Conservation (phyloP, 2,329 filamentous ascomycete species). For the Clonostachys chloroleuca region DNA sequence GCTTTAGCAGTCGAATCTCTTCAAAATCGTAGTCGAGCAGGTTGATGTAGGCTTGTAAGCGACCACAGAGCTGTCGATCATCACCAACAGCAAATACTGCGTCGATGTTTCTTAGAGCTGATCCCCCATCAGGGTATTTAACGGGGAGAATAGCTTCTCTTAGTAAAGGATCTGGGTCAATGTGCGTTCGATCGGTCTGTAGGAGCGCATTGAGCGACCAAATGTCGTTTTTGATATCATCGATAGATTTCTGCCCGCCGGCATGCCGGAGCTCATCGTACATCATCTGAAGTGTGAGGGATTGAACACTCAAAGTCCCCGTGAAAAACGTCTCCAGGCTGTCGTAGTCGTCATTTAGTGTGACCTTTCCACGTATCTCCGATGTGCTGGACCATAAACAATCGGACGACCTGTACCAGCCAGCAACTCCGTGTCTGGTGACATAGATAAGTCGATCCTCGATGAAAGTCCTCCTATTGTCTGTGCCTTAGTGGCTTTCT, state of each 20-base stretch:
- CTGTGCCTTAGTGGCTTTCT: neutral
- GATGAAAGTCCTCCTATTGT: neutral
- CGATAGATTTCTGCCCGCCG: neutral
- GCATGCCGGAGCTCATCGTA: neutral
- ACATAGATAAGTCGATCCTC: neutral
- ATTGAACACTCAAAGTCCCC: conserved; percentile 5
- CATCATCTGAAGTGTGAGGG: neutral
- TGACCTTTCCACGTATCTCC: conserved; percentile 8
- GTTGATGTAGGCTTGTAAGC: conserved; percentile 19
- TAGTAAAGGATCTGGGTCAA: neutral
- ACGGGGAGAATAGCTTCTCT: conserved; percentile 13
- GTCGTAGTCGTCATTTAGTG: conserved; percentile 11
- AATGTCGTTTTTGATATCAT: neutral
- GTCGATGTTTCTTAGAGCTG: conserved; percentile 4
- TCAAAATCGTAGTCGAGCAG: conserved; percentile 26
- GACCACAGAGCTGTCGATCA: conserved; percentile 13
- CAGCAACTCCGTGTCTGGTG: neutral
- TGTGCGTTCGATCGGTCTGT: neutral
- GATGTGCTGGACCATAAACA: conserved; percentile 18
- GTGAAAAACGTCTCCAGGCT: conserved; percentile 13
- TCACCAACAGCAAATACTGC: conserved; percentile 26
- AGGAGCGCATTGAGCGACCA: neutral
- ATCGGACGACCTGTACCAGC: conserved; percentile 11
- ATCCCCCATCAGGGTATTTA: conserved; percentile 8
- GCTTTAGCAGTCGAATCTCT: conserved; percentile 18